Base-by-base conservation (phyloP, 768 basidiomycete genomes). In the Auricularia sp. region DNA sequence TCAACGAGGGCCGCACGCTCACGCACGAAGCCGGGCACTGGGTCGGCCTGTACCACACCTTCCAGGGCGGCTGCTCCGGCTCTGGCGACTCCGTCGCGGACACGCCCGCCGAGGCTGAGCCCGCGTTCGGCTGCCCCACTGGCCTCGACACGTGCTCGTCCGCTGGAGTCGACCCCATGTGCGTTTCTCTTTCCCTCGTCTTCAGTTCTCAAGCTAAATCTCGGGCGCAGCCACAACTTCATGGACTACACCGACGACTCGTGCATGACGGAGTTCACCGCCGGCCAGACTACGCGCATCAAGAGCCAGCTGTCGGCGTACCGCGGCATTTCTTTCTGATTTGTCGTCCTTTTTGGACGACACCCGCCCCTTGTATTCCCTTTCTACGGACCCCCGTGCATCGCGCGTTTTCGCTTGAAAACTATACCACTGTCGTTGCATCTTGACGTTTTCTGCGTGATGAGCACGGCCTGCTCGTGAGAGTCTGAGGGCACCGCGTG, bases 21-120 rank as follows among this genome's bases (percentile, higher is more conserved):
- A 82, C 79, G 14, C 84, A 85, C 70, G 84, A 85, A 71, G 79
- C 77, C 61, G 82, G 83, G n/a, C 83, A 85, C 74, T 85, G 84
- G 83, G 74, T 83, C 65, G 83, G 84, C 34, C 77, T 84, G 33
- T 84, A 78, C 73, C 83, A 84, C 74, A 83, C 83, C 33, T 84
- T 83, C 80, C 64, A 65, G 54, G 64, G 59, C 44, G 64, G 64
- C 18, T 65, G 64, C 64, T 58, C 54, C 61, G 64, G 67, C 51
- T 65, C 68, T 37, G 82, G 81, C 35, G 82, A 83, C 69, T 67
- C 62, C 24, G 81, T 83, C 64, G 68, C 68, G 16, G 81, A 70
- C 58, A 71, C 70, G 45, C 65, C 68, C 39, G 33, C 65, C 16
- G 54, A 73, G 21, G 73, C 71, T 13, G 72, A 71, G 63, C 54